Base-by-base conservation (phyloP, 2,329 filamentous ascomycete species). In the Colletotrichum cereale region DNA sequence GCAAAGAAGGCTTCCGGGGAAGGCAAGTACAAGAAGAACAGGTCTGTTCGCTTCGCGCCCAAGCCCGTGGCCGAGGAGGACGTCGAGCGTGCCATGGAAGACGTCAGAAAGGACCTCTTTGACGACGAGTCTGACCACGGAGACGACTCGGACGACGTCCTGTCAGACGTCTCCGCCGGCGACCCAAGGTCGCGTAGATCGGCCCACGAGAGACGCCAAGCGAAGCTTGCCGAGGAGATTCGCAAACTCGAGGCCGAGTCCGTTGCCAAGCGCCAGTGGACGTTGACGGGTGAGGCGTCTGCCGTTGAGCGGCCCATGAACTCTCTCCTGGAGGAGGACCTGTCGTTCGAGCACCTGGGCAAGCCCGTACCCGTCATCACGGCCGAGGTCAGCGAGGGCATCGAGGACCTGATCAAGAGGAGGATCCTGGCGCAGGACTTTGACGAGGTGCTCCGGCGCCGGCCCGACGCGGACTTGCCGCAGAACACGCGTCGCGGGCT, bases 281-380 rank as follows among this genome's bases (percentile, higher is more conserved):
- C 93, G 24, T 85, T 98, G 63, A 89, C 92, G 12, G 96, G 96
- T 78, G 96, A 99, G 86, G 95, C 95, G 5, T 88, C 90, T 60
- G 96, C 94, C 2, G 86, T 87, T 0, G 94, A 96, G 75, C 89
- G 96, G 44, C 96, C 96, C 0, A 80, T 94, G 65, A 98, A 99
- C 84, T 98, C 96, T 0, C 88, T 99, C 2, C 89, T 99, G 1
- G 95, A 98, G 79, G 91, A 98, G 83, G 95, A 98, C 77, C 88
- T 99, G 34, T 96, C 98, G 75, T 99, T 98, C 79, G 96, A 99
- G 83, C 91, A 97, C 77, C 90, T 94, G 29, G 96, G 96, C 78
- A 99, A 98, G 81, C 96, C 96, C 0, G 92, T 98, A 0, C 94
- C 96, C 1, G 93, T 98, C 72, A 95, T 98, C 79, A 98, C 96